phyloP scores from a whole-genome alignment of 2,329 filamentous ascomycete genomes.

The Talaromyces sp. region DNA sequence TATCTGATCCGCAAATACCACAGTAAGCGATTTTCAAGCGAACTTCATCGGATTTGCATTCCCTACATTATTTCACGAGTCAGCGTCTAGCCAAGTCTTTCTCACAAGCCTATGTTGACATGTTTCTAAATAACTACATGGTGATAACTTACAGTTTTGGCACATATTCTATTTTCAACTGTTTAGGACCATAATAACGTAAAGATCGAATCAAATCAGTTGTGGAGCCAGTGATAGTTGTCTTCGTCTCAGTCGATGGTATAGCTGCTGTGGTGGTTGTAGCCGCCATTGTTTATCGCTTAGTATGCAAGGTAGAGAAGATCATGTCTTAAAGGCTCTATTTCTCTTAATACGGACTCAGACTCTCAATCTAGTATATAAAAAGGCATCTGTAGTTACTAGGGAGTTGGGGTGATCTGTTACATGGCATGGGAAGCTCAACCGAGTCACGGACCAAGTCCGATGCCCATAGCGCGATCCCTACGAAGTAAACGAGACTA shows the following conservation, averaged over 20 bases:
- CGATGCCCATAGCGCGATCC: neutral
- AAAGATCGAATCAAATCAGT: neutral
- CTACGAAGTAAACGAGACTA: neutral
- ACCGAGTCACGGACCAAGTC: neutral
- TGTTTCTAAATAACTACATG: neutral
- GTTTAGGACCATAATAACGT: conserved; percentile 7
- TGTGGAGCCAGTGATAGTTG: neutral
- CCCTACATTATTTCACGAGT: conserved; percentile 28
- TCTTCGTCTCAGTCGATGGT: neutral
- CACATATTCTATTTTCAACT: neutral
- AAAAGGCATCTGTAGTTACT: neutral
- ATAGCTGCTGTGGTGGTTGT: neutral
- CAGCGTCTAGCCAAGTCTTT: neutral
- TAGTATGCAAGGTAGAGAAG: neutral
- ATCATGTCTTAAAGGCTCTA: neutral
- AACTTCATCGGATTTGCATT: conserved; percentile 17
- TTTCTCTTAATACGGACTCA: neutral
- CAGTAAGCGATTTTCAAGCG: conserved; percentile 8
- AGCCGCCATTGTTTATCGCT: neutral
- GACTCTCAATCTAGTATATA: neutral
- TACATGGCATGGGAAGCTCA: neutral
- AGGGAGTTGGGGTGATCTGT: neutral
- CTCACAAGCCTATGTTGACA: neutral
- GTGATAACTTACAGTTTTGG: neutral
- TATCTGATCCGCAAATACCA: conserved; percentile 33